These are phyloP conservation scores for Prunus fruticosa DNA, from an alignment of 306 rosid species.

Conservation along the genomic window DNA sequence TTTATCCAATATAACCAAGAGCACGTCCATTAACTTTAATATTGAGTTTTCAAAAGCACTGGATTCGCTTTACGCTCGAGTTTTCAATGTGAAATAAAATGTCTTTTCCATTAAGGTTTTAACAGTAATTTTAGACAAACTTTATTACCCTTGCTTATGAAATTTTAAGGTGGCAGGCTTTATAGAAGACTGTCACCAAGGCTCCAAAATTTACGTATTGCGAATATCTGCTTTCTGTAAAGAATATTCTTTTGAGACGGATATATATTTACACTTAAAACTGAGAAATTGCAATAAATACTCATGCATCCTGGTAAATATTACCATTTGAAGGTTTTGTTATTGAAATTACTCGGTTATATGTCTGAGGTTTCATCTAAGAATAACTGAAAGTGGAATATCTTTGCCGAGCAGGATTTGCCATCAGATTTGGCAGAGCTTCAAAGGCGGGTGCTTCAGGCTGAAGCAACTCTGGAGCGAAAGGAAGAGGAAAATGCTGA, in stretches of 20 bases:
- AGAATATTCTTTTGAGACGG: background rate
- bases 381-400: background rate
- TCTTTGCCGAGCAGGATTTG: constrained; percentile 36
- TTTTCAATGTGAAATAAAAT: background rate
- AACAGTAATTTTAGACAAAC: background rate
- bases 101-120: background rate
- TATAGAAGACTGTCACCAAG: background rate
- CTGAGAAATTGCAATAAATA: background rate
- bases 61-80: background rate
- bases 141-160: background rate
- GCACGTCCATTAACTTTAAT: background rate
- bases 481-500: constrained; percentile 86
- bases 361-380: background rate
- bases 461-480: constrained; percentile 73
- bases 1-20: background rate
- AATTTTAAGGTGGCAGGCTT: background rate
- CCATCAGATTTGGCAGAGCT: constrained; percentile 63
- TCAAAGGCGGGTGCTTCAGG: constrained; percentile 63
- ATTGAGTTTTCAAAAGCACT: background rate
- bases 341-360: background rate
- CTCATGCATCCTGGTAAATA: background rate
- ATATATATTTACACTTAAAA: background rate
- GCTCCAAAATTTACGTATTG: background rate
- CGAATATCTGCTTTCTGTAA: background rate
- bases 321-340: background rate